These are phyloP conservation scores for Mucor irregularis DNA, from an alignment of 371 early-diverging fungal species.

Conservation along the genomic window DNA sequence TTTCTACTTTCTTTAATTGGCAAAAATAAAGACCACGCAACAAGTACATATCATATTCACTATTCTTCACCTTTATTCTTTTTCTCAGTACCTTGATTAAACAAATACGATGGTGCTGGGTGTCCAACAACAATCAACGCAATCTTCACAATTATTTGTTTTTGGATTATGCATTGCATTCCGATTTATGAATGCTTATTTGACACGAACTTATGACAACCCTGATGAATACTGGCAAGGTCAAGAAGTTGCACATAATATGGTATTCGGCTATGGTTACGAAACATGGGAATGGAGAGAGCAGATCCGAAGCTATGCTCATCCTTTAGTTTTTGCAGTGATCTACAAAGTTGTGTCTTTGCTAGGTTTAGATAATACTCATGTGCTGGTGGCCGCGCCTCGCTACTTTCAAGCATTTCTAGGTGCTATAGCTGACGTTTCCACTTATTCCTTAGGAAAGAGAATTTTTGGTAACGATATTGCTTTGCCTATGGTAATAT, in stretches of 20 bases:
- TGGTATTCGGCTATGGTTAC: conserved; percentile 84
- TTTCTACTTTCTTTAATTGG: too few species aligned
- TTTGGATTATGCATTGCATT: conserved; percentile 55
- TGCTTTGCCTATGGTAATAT: conserved; percentile 39
- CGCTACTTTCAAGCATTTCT: conserved; percentile 71
- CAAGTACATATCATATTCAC: too few species aligned
- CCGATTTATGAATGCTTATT: conserved; percentile 63
- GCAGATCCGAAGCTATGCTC: conserved; percentile 71
- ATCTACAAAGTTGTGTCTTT: conserved; percentile 65
- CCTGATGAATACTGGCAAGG: conserved; percentile 95
- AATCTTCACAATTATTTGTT: conserved; percentile 21
- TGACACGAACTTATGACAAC: conserved; percentile 72
- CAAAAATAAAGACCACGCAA: too few species aligned
- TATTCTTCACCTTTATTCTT: too few species aligned
- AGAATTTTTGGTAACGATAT: conserved; percentile 33
- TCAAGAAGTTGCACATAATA: conserved; percentile 82
- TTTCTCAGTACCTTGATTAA: background rate
- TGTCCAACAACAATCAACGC: conserved; percentile 15
- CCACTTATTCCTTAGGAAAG: conserved; percentile 70
- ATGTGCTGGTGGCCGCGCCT: conserved; percentile 65
- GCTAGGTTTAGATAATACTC: conserved; percentile 62
- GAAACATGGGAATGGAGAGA: conserved; percentile 92
- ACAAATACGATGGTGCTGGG: background rate
- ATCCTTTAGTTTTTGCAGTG: conserved; percentile 77
- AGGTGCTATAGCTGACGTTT: conserved; percentile 75